Evolutionary conservation across 1,284 basidiomycete genomes (phyloP), one percentile per base, ranked within the genome.

Genomic region (Naganishia sp.): DNA sequence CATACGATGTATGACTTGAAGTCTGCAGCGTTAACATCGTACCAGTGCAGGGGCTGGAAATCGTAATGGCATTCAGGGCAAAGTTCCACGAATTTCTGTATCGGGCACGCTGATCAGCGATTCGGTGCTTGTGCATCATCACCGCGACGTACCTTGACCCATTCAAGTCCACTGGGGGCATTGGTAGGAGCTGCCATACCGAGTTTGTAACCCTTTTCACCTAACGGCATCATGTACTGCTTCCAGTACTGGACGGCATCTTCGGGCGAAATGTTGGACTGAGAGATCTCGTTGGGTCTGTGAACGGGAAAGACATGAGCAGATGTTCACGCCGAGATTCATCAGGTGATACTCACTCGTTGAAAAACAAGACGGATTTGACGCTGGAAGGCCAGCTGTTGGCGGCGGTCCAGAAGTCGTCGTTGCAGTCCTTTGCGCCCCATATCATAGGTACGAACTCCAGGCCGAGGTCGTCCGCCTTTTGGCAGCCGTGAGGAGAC

Each of bases 111-210:
- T 42, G 11, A 10, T 23, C 21, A 23, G 21, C 10, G 47, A n/a
- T 11, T 45, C 21, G 23, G 25, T 7, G 15, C 28, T n/a, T 2
- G 17, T 31, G 15, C 28, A 13, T 25, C 15, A 17, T 28, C n/a
- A 11, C 6, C 17, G n/a, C 13, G 42, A 46, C 55, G 9, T 28
- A 57, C 66, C 53, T 81, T 25, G 76, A 89, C 81, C 90, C 90
- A 90, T 2, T 74, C 75, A 57, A 83, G 78, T 49, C 89, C 90
- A 47, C 75, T 74, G 1, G 84, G 82, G 55, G 83, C 84, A 49
- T 85, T 84, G 43, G 89, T 89, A 67, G 84, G 84, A 28, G 89
- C 87, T 31, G 91, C 89, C 32, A 85, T 83, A 69, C 86, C 79
- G 45, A 89, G 81, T 13, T 72, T 67, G 76, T 87, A 87, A 21